Percentiles rank a stretch among this genome's conserved stretches.
Conservation (phyloP, 148 eudicot species). For the Arctostaphylos glauca region DNA sequence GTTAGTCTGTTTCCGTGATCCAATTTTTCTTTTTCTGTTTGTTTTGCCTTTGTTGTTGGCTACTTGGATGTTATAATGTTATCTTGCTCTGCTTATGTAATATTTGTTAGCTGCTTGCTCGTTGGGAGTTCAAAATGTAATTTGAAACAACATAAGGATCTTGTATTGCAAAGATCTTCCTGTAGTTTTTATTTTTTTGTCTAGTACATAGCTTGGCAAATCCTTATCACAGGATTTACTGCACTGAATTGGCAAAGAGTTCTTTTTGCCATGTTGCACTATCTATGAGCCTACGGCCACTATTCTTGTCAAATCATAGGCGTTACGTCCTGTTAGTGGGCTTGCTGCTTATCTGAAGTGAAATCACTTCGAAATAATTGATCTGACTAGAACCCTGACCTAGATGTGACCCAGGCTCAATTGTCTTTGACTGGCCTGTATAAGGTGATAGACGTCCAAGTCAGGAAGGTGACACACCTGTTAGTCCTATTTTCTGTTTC, state of each 20-base stretch:
- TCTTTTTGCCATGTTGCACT: background rate
- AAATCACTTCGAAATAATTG: background rate
- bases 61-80: background rate
- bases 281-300: background rate
- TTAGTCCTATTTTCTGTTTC: background rate
- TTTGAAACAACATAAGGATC: background rate
- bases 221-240: background rate
- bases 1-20: slow-evolving; percentile 1
- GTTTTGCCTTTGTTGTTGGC: background rate
- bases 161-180: background rate
- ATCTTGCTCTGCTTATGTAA: background rate
- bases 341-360: background rate
- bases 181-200: background rate
- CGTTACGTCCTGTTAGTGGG: background rate
- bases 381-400: background rate
- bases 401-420: background rate
- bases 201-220: background rate
- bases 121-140: background rate
- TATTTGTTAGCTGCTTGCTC: background rate
- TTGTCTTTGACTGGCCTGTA: background rate
- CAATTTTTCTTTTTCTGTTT: background rate
- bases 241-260: background rate
- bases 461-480: background rate
- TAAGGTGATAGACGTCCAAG: background rate
- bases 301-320: background rate